Base-by-base conservation (phyloP, 108 stramenopile genomes). In the Cyclotella atomus region DNA sequence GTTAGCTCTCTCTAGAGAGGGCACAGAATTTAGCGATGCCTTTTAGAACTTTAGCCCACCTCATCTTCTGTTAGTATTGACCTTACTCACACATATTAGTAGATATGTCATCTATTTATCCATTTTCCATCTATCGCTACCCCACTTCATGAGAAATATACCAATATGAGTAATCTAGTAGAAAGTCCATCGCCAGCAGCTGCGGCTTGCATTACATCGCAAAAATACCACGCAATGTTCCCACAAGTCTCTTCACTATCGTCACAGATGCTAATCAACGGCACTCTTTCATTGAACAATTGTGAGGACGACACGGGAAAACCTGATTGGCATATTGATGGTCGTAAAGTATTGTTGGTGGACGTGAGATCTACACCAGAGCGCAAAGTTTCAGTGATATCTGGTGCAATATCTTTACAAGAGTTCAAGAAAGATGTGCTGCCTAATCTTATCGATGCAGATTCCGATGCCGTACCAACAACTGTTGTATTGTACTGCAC, bases 401-500 rank as follows among this genome's bases (percentile, higher is more conserved):
- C 70, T 30, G 85, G 85, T 25, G 88, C 85, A 4, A 50, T 83
- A 9, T 59, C 83, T 23, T 34, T 88, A 49, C 17, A 70, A 43
- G 74, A 86, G 8, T 84, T 88, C 35, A 75, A 73, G 36, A 27
- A n/a, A 20, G 15, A 78, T 44, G 41, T 73, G 17, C 52, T 73
- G 16, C 72, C 72, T 1, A 24, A 52, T 16, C 28, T 65, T 45
- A n/a, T 70, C 0, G 32, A 65, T 7, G 20, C 10, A 75, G 34
- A n/a, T 10, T 17, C 9, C 7, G 47, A 33, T 27, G 55, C 65
- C 49, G 52, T 28, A n/a, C 43, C 35, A 23, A 12, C 1, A 15
- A 57, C 24, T 53, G 71, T 89, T 12, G 73, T 85, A 29, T 59
- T 71, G 30, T 89, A 89, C 38, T 89, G 88, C 55, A 87, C 88